Evolutionary conservation across 352 stramenopile genomes (phyloP), one percentile per base, ranked within the genome.

Genomic region (Phytopythium oedochilum): DNA sequence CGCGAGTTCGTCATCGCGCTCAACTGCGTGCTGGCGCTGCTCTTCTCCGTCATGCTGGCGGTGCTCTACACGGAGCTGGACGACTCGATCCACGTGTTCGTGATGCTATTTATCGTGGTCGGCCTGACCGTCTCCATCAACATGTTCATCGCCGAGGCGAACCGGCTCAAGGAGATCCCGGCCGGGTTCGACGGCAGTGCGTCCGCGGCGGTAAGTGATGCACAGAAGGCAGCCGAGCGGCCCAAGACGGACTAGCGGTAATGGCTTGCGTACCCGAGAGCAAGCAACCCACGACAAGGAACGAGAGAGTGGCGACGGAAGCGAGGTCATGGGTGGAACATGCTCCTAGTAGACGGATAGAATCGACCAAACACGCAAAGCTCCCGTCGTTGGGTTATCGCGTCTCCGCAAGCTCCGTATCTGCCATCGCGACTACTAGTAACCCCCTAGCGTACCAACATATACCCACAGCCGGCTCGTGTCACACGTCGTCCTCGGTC

Each of bases 111-210:
- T 55, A 73, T 94, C 47, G 76, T 87, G 26, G 54, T 88, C n/a
- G 83, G 83, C 8, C 75, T 94, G 52, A 86, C 83, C 1, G 57
- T 87, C 34, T 92, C 83, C 29, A 92, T 94, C 70, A 94, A 94
- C 66, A 89, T 82, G 81, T 94, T 92, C 68, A 84, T 94, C 60
- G 63, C 92, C 40, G 73, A 89, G 32, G 74, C 81, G 34, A 86
- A 91, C 59, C 64, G 70, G 32, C 71, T 91, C 55, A 75, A 83
- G 39, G 66, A 83, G 35, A 59, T 68, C 25, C 64, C 71, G 17
- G 61, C 60, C 20, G 40, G 40, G 4, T 46, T 46, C 22, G 40
- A 46, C 40, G 40, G 40, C 40, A 26, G 40, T 2, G 40, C 20
- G 9, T 43, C 53, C 22, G n/a, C 53, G 50, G n/a, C 53, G 47